Conservation (phyloP, 345 rosid species). For the Odontarrhena argentea region DNA sequence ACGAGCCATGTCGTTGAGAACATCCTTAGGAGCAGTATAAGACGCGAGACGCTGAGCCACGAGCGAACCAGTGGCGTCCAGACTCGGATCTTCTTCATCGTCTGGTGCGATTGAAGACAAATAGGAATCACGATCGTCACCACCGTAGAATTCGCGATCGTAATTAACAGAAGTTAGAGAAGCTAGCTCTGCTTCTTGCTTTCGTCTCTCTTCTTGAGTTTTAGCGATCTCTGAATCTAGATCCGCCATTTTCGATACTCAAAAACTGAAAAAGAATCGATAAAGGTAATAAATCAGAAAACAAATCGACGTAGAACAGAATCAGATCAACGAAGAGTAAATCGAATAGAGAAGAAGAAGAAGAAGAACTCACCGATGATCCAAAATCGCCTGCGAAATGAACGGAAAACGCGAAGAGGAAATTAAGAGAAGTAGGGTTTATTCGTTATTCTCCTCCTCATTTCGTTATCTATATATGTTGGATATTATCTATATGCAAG, state of each 20-base stretch:
- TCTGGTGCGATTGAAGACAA: conserved; percentile 75
- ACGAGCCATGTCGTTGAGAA: conserved; percentile 79
- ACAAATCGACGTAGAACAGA: no score
- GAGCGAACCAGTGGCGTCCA: conserved; percentile 63
- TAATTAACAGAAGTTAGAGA: conserved; percentile 69
- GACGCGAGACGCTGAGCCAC: conserved; percentile 81
- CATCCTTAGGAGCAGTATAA: conserved; percentile 79
- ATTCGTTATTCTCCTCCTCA: no score
- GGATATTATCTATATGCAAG: no score
- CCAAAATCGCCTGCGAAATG: no score
- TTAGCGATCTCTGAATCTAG: conserved; percentile 79
- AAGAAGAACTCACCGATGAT: conserved; percentile 20
- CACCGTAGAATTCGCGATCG: conserved; percentile 86
- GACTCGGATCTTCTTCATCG: conserved; percentile 74
- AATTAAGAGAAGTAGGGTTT: no score
- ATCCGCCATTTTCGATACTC: conserved; percentile 41
- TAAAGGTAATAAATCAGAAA: no score
- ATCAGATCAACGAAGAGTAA: no score
- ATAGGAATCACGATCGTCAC: conserved; percentile 66
- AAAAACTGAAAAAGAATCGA: background rate
- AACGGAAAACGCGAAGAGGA: no score
- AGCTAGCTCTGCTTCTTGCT: conserved; percentile 76
- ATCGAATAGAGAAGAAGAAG: background rate
- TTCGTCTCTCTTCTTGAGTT: conserved; percentile 78
- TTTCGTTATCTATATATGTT: no score